Base-by-base conservation (phyloP, 345 rosid species). In the Brassica rapa region DNA sequence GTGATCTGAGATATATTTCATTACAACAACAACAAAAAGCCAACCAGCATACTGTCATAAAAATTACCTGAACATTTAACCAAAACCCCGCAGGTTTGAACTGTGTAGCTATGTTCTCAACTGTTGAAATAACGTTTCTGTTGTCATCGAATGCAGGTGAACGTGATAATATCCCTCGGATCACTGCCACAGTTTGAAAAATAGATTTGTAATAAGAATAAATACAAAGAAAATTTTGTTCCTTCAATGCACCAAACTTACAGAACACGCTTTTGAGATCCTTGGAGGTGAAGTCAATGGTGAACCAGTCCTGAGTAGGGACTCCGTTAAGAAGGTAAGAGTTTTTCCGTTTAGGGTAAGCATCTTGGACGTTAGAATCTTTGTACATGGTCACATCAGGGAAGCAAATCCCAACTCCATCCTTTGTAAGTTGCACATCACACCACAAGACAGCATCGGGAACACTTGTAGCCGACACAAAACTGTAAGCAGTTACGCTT, bases 371-470 rank as follows among this genome's bases (percentile, higher is more conserved):
- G 62, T 53, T 49, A 62, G 97, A 87, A 74, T 73, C 78, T 80
- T 90, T 89, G 0, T 79, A 56, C 72, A 95, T 85, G 33, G 19
- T 82, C 62, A 95, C 39, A 74, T 89, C 80, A 71, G 98, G 88
- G 68, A 85, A 81, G 73, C 99, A 95, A 80, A 95, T 86, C 23
- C 98, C 99, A 51, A 51, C 71, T 32, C 27, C 76, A 82, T 95
- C 99, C 76, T 91, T 95, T 6, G 96, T 90, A 32, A 95, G 84
- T 80, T 95, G 99, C 57, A 95, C 87, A 81, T 95, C 96, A 82
- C 99, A 95, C 97, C 91, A 93, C 3, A 85, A 70, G 41, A 88
- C 61, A 37, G 83, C 71, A 83, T 78, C 62, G 0, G 84, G 16
- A 1, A 71, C 70, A 81, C 98, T 81, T 9, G 83, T 68, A 3